Base-by-base conservation (phyloP, 78 protist genomes). In the Dictyostelium firmibasis region DNA sequence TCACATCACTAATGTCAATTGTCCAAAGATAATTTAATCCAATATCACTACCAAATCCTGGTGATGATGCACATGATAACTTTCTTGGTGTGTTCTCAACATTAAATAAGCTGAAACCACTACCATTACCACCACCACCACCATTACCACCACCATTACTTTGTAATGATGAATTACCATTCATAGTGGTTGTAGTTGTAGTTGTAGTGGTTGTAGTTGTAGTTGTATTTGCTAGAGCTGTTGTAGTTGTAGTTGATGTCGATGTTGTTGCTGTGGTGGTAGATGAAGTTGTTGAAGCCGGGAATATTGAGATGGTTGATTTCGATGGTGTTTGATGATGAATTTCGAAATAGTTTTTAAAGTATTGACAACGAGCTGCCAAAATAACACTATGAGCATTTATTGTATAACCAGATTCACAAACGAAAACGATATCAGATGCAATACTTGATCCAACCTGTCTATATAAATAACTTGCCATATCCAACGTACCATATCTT, bases 1-100 rank as follows among this genome's bases (percentile, higher is more conserved):
- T 67, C 5, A 84, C 87, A 43, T 89, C 94, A n/a, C 87, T 9
- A 18, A 89, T 50, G 35, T 89, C 94, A 53, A 89, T 81, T 1
- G 36, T 67, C 94, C 94, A 89, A 72, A 33, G 11, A 18, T 27
- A 33, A 72, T 29, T 16, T 13, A 33, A 43, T 10, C 83, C 83
- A 77, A 77, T 77, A 3, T 77, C 60, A 33, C 64, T 77, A 4
- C 94, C 87, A 3, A 64, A 38, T 10, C 82, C 93, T 0, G 93
- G 93, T 43, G 86, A 78, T 5, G 88, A 64, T 10, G 94, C 83
- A 14, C 82, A 81, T 18, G 88, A 81, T 11, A 44, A 23, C 11
- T 81, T 78, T 43, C 94, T 83, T 41, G 92, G 82, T 14, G 82
- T 20, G 67, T 83, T 62, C 20, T 53, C 47, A 6, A 72, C 20